Base-by-base conservation (phyloP, 2,329 filamentous ascomycete species). In the Stagonosporopsis chrysanthemi region DNA sequence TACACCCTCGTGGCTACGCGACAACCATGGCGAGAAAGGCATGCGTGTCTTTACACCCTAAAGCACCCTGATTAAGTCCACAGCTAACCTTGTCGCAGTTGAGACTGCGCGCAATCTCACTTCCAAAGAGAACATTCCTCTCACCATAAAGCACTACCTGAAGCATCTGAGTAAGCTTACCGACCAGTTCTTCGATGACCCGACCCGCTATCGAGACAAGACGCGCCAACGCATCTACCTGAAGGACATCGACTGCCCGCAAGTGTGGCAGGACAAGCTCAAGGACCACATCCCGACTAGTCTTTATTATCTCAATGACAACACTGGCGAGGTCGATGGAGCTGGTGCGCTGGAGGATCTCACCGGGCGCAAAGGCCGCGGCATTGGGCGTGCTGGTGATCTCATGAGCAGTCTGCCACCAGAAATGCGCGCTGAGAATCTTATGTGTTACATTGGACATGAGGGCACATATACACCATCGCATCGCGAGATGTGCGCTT, bases 391-490 rank as follows among this genome's bases (percentile, higher is more conserved):
- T 42, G 89, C 92, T 2, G 94, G 94, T 6, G 95, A 99, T 71
- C 79, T 99, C 31, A 99, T 99, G 95, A 96, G 92, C 73, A 93
- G 90, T 67, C 83, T 99, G 4, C 92, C 92, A 0, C 80, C 84
- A 40, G 86, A 89, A 39, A 97, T 97, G 91, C 89, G 92, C 45
- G 95, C 95, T 0, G 88, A 97, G 72, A 99, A 99, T 62, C 82
- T 99, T 66, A 97, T 97, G 95, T 98, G 94, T 75, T 99, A 99
- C 70, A 89, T 98, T 67, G 95, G 95, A 0, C 94, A 98, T 69
- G 95, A 99, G 79, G 95, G 95, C 6, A 99, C 95, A 1, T 98
- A 94, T 71, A 99, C 95, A 0, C 94, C 95, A 9, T 88, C 93
- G 0, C 95, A 99, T 78, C 87, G 92, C 64, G 95, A 99, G 75